Base-by-base conservation (phyloP, 2,329 filamentous ascomycete genomes). In the Paecilomyces dactylethromorphus region DNA sequence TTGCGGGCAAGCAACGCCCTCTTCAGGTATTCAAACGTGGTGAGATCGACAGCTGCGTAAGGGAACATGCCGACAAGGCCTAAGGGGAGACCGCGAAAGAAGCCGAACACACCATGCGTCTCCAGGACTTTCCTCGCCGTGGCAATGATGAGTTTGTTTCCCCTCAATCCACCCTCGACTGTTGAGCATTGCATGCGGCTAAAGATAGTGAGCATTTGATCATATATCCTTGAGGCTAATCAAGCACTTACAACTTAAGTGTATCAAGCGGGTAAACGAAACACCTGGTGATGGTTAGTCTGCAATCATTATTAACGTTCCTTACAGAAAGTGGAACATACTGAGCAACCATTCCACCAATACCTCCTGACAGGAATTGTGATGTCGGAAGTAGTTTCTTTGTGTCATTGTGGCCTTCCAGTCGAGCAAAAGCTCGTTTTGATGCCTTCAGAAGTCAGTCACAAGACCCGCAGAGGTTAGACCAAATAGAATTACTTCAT, bases 21-120 rank as follows among this genome's bases (percentile, higher is more conserved):
- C 76, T 99, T 99, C 62, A 97, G 83, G 60, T 94, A 86, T 76
- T 99, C 94, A 69, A 97, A 99, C 0, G 91, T 96, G 64, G 91
- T 91, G 69, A 99, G 88, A 71, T 99, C 94, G 70, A 99, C 95
- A 55, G 94, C 94, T 50, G 92, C 93, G 74, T 97, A 99, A 0
- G 94, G 94, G 68, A 99, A 99, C 87, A 97, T 97, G 71, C 94
- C 94, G 55, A 97, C 78, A 3, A 99, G 82, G 15, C 94, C 94
- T 84, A 97, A 94, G 0, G 92, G 92, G 33, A 99, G 83, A 49
- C 94, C 94, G 57, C 93, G 91, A 74, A 97, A 99, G 63, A 92
- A 93, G 6, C 90, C 83, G 32, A 84, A 80, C 29, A 92, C 65
- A 22, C 91, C 91, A 59, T 90, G 89, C 60, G 87, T 84, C 49